A percentile compares a stretch with the other conserved stretches of the same genome.
Evolutionary conservation across 805 yeast genomes (phyloP).

Genomic region (Metschnikowia arizonensis): DNA sequence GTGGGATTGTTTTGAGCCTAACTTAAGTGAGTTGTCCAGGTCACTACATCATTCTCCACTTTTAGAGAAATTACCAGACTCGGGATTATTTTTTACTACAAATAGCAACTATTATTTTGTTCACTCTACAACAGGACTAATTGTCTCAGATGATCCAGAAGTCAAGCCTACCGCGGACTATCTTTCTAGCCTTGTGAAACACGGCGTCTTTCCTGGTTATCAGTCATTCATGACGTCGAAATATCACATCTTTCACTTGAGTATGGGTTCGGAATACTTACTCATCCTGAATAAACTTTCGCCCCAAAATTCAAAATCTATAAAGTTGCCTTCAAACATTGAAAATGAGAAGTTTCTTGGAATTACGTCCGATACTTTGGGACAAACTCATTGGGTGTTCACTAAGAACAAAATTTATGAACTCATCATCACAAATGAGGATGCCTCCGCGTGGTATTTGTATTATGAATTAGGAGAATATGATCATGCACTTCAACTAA

Average conservation of each 20-base stretch:
- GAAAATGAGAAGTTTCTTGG: constrained; percentile 21
- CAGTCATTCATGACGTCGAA: constrained; percentile 24
- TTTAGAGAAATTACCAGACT: neutral
- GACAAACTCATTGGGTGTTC: constrained; percentile 73
- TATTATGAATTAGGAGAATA: constrained; percentile 33
- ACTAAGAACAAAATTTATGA: constrained; percentile 63
- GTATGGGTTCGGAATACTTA: constrained; percentile 17
- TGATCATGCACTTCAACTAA: constrained; percentile 55
- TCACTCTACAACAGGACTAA: constrained; percentile 14
- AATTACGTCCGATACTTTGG: constrained; percentile 27
- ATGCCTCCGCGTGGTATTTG: constrained; percentile 65
- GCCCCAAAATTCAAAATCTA: constrained; percentile 9
- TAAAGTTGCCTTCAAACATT: constrained; percentile 1
- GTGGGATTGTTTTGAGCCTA: constrained; percentile 35
- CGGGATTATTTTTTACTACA: neutral
- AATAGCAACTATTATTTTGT: constrained; percentile 7
- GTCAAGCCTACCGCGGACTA: constrained; percentile 20
- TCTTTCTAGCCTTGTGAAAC: constrained; percentile 8
- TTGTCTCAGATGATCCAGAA: constrained; percentile 31
- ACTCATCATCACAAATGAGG: constrained; percentile 63
- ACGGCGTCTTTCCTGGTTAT: constrained; percentile 6
- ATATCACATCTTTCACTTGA: constrained; percentile 29
- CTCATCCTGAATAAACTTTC: constrained; percentile 30
- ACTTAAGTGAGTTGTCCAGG: constrained; percentile 26
- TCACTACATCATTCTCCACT: constrained; percentile 20